Conservation (phyloP, 2,329 filamentous ascomycete species). For the Botrytis porri region DNA sequence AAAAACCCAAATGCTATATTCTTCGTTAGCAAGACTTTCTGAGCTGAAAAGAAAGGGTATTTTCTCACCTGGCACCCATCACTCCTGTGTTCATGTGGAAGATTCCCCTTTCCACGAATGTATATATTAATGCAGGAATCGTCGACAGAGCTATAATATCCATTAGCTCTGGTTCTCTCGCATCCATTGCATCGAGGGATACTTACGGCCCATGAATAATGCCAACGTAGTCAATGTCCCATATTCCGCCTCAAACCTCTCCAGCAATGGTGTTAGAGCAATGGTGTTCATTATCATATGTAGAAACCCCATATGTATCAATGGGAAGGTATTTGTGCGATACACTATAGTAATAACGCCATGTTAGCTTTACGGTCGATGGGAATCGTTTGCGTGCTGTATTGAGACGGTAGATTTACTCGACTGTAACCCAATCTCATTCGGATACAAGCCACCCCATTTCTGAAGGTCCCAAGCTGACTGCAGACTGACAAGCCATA, state of each 20-base stretch:
- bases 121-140: conserved; percentile 78
- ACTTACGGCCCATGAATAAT: conserved; percentile 87
- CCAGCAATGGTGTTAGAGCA: conserved; percentile 81
- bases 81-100: conserved; percentile 69
- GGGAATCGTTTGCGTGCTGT: neutral
- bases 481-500: conserved; percentile 69
- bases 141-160: conserved; percentile 63
- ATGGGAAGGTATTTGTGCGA: conserved; percentile 85
- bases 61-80: conserved; percentile 73
- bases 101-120: conserved; percentile 72
- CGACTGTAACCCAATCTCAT: conserved; percentile 66
- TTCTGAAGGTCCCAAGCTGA: conserved; percentile 67
- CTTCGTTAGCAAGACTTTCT: conserved; percentile 27
- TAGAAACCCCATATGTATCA: conserved; percentile 79
- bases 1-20: conserved; percentile 81
- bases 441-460: conserved; percentile 78
- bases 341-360: conserved; percentile 61
- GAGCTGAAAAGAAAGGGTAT: neutral
- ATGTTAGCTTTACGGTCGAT: conserved; percentile 3
- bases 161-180: neutral
- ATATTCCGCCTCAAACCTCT: conserved; percentile 89
- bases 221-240: conserved; percentile 85
- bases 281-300: conserved; percentile 78
- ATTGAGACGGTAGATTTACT: conserved; percentile 53
- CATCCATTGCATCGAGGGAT: neutral